Percentiles rank a stretch among this genome's conserved stretches.
These are phyloP conservation scores for Murraya paniculata DNA, from an alignment of 345 rosid genomes.

Conservation along the genomic window DNA sequence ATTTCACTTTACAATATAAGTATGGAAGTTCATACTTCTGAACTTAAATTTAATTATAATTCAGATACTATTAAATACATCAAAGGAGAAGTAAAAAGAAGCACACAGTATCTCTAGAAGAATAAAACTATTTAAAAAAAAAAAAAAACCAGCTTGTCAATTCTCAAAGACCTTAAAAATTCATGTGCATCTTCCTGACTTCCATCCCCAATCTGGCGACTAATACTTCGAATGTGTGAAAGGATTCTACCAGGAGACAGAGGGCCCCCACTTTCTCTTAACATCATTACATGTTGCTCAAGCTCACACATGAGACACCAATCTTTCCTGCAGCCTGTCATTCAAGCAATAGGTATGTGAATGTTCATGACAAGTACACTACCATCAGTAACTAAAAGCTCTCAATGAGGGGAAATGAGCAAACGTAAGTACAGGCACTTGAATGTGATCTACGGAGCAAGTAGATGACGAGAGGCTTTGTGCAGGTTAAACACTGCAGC, in stretches of 20 bases:
- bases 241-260: conserved; percentile 70
- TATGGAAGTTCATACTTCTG: not conserved
- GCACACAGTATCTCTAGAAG: not conserved
- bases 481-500: conserved; percentile 77
- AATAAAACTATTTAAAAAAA: not conserved
- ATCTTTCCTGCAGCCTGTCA: conserved; percentile 60
- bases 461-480: conserved; percentile 71
- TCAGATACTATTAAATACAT: not conserved
- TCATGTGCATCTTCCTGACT: conserved; percentile 95
- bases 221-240: conserved; percentile 57
- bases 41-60: not conserved
- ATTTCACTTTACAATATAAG: conserved; percentile 4
- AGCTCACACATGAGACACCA: conserved; percentile 93
- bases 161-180: conserved; percentile 58
- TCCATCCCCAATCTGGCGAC: conserved; percentile 75
- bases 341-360: not conserved
- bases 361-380: not conserved
- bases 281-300: conserved; percentile 74
- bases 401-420: conserved; percentile 14
- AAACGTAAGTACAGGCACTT: conserved; percentile 55
- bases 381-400: not conserved
- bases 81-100: not conserved
- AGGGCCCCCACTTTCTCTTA: conserved; percentile 66
- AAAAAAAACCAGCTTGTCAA: conserved; percentile 11
- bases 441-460: conserved; percentile 73